Evolutionary conservation across 768 basidiomycete species (phyloP), one percentile per base, ranked within the genome.

Genomic region (Cyclocybe aegerita): DNA sequence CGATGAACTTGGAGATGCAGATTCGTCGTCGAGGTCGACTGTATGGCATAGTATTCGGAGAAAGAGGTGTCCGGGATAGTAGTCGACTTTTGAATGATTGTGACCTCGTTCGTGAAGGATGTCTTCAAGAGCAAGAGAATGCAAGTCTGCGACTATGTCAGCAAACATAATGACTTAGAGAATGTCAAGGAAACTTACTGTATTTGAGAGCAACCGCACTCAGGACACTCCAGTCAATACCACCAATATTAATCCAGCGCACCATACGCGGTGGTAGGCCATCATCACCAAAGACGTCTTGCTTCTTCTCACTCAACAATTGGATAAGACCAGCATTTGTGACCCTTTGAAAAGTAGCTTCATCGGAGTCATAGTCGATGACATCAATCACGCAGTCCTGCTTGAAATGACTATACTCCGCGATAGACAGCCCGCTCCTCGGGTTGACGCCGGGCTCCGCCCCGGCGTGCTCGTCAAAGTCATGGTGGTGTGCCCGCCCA

Each of bases 381-480:
- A 85, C 66, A 44, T 85, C 80, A 45, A 86, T 83, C 17, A 74
- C 56, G 55, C 85, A 87, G 12, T 75, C 73, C 65, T 83, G 71
- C 40, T 74, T 73, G 59, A 85, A 71, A 50, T 78, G 70, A 7
- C 77, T 77, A 51, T 78, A 85, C 52, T 71, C 66, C 8, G 73
- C 59, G 45, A 67, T 70, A 7, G 82, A 74, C 31, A 68, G 70
- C 3, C 70, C 68, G 29, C 77, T 74, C 23, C 80, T 74, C 9
- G 83, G 82, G 60, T 85, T 80, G 37, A 84, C 69, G 14, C 85
- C 85, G 4, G 81, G 85, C 64, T 88, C 85, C 8, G 82, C 82
- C 17, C 84, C 85, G 32, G 76, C 73, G 37, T 60, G 57, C 33
- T 54, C 36, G 33, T 60, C 57, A 34, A 54, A 52, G 33, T 60